Percentiles rank a stretch among this genome's conserved stretches.
Evolutionary conservation across 164 flowering plant species (phyloP).

Genomic region (Pachysandra terminalis): DNA sequence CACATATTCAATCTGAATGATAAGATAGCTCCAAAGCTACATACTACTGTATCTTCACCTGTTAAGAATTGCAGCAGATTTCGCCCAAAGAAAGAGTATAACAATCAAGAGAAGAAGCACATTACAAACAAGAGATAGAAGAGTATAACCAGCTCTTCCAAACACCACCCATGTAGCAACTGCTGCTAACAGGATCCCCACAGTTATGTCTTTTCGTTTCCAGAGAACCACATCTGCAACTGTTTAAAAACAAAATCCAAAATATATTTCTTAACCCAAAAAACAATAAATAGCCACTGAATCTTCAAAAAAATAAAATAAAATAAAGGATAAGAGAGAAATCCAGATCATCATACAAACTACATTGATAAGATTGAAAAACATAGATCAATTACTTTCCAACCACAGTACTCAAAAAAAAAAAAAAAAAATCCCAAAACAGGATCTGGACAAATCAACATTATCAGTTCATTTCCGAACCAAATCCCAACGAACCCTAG

Average conservation of each 20-base stretch:
- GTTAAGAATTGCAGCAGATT: constrained; percentile 83
- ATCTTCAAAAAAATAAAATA: background rate
- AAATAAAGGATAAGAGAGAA: background rate
- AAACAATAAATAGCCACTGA: background rate
- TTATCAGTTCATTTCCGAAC: no score
- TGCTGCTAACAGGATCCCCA: constrained; percentile 49
- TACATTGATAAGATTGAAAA: background rate
- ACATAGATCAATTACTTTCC: background rate
- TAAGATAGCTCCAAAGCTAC: no score
- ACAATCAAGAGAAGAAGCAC: constrained; percentile 67
- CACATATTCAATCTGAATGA: no score
- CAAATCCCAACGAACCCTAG: background rate
- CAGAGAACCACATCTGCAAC: constrained; percentile 92
- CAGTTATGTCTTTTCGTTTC: constrained; percentile 61
- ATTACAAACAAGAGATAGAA: constrained; percentile 65
- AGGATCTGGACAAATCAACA: no score
- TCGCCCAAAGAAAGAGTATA: constrained; percentile 90
- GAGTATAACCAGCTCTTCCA: constrained; percentile 80
- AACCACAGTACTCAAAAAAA: background rate
- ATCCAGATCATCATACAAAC: background rate
- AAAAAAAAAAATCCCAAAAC: no score
- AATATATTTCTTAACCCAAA: background rate
- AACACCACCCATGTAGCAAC: constrained; percentile 80
- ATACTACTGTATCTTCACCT: constrained; percentile 33
- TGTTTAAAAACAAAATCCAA: constrained; percentile 28